A percentile compares a stretch with the other conserved stretches of the same genome.
Evolutionary conservation across 345 rosid species (phyloP).

Genomic region (Syzygium aqueum): DNA sequence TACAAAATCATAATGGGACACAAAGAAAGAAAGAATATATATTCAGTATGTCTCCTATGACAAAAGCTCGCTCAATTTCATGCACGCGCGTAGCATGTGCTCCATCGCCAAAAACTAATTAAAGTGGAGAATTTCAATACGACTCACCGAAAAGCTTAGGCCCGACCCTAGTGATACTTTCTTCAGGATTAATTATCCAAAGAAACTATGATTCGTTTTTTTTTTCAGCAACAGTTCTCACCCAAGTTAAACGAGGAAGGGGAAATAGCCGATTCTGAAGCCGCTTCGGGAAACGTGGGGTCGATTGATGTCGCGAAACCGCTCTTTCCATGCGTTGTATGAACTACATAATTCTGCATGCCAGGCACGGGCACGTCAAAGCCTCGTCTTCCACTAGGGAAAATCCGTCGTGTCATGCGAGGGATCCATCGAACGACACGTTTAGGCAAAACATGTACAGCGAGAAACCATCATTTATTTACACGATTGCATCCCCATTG

Average conservation of each 20-base stretch:
- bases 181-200: neutral
- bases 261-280: neutral
- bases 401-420: neutral
- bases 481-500: neutral
- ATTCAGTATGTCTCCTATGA: neutral
- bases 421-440: neutral
- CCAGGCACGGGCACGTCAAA: neutral
- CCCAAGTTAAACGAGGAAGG: neutral
- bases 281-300: neutral
- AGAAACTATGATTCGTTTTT: neutral
- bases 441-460: neutral
- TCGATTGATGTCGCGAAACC: neutral
- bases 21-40: neutral
- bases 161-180: neutral
- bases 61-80: neutral
- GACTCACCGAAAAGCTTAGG: neutral
- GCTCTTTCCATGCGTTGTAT: neutral
- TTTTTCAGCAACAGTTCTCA: neutral
- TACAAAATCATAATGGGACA: neutral
- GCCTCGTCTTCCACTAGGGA: neutral
- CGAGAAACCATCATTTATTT: neutral
- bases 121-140: neutral
- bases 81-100: neutral
- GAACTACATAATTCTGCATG: too few species aligned
- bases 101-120: neutral